Conservation (phyloP, 176 grass and related monocot species). For the Zea luxurians region DNA sequence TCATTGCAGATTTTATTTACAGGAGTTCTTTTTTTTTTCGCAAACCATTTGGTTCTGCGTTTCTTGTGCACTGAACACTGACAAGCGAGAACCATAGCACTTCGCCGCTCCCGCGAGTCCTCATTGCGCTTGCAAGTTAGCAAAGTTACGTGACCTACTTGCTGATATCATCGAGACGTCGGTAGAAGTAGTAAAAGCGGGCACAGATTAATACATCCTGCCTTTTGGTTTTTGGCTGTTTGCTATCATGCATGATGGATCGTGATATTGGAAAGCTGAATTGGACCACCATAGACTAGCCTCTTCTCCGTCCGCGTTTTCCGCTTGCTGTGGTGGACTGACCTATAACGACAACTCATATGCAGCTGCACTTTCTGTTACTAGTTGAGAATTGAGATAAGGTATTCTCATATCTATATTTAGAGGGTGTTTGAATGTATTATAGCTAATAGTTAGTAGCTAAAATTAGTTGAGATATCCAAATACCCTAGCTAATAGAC, state of each 20-base stretch:
- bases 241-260: not conserved
- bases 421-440: too few relatives aligned
- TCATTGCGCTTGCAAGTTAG: not conserved
- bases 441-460: too few relatives aligned
- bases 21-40: not conserved
- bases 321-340: not conserved
- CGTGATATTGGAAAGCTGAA: slow-evolving; percentile 7
- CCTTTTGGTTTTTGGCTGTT: not conserved
- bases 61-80: not conserved
- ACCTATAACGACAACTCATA: not conserved
- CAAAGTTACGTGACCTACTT: not conserved
- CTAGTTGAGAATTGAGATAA: not conserved
- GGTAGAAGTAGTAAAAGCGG: too few relatives aligned
- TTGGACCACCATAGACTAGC: not conserved
- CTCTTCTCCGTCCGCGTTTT: not conserved
- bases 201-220: not conserved
- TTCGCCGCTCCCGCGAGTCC: not conserved
- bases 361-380: not conserved
- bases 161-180: not conserved
- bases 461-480: too few relatives aligned
- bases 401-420: too few relatives aligned
- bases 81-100: not conserved
- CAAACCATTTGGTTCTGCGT: not conserved
- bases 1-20: not conserved
- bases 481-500: too few relatives aligned